phyloP scores from a whole-genome alignment of 805 yeast genomes.

The Groenewaldozyma tartarivorans region DNA sequence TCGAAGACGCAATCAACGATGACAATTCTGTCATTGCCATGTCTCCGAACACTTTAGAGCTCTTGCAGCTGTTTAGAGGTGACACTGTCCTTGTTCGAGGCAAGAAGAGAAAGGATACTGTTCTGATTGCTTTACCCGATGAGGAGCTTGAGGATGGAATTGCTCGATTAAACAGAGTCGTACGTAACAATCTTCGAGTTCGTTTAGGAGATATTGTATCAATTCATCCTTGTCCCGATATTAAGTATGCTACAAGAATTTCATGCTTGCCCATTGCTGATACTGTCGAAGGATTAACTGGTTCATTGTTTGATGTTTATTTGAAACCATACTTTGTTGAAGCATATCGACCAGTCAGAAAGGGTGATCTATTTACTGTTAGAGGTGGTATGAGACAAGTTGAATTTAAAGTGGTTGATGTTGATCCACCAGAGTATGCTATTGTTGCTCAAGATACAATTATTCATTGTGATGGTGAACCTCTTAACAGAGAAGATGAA shows the following conservation, averaged over 20 bases:
- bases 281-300: slow-evolving; percentile 95
- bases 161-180: slow-evolving; percentile 89
- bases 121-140: slow-evolving; percentile 86
- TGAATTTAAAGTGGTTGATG: slow-evolving; percentile 96
- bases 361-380: slow-evolving; percentile 91
- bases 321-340: slow-evolving; percentile 97
- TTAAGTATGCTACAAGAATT: slow-evolving; percentile 91
- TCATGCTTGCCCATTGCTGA: slow-evolving; percentile 95
- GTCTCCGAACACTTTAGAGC: slow-evolving; percentile 92
- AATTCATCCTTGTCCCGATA: slow-evolving; percentile 93
- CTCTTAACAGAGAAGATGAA: slow-evolving; percentile 96
- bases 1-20: slow-evolving; percentile 94
- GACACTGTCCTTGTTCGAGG: slow-evolving; percentile 97
- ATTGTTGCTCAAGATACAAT: slow-evolving; percentile 98
- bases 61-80: slow-evolving; percentile 90
- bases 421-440: slow-evolving; percentile 94
- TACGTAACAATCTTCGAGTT: slow-evolving; percentile 88
- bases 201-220: slow-evolving; percentile 89
- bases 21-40: slow-evolving; percentile 95
- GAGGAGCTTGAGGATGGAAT: slow-evolving; percentile 96
- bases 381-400: slow-evolving; percentile 99
- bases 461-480: slow-evolving; percentile 98
- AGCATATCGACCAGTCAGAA: slow-evolving; percentile 97
- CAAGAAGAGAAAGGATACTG: slow-evolving; percentile 96
- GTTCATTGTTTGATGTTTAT: slow-evolving; percentile 90